Base-by-base conservation (phyloP, 2,329 filamentous ascomycete species). In the Hansfordia pulvinata region DNA sequence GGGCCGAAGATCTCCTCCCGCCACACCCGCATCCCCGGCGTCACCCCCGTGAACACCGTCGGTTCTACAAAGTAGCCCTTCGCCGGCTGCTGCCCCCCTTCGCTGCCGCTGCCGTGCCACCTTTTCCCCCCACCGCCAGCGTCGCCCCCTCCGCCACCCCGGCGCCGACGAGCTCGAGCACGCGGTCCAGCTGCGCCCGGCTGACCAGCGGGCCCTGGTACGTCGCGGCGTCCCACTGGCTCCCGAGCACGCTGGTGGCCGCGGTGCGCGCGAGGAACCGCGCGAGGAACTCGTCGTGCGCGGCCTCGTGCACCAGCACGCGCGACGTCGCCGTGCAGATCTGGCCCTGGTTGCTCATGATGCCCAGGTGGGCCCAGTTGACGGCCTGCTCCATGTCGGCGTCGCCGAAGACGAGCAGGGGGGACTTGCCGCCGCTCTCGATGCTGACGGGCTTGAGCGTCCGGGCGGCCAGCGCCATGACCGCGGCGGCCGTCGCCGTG, bases 91-190 rank as follows among this genome's bases (percentile, higher is more conserved):
- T n/a, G 19, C 10, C 17, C 7, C 17, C 6, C 23, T 24, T 14
- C n/a, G 9, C 23, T 14, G 9, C 15, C 7, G 10, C 14, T 9
- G 9, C 11, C 11, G 10, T 4, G 15, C 70, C 72, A 16, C 73
- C 71, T 3, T 60, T 50, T 15, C 58, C 53, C 4, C 77, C 54
- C 23, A 24, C 17, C 23, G 16, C 23, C 14, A 24, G 23, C 23
- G 4, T 24, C n/a, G 23, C 23, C 14, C 23, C 23, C 11, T 24
- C 23, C 4, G 4, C 6, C 23, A 14, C 8, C 14, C 23, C 23
- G 6, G 17, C 14, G 14, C n/a, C 23, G 4, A 24, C 15, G 23
- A 17, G 17, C 14, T 6, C 7, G 5, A 24, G 13, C 8, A 24
- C 12, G 9, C 23, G 23, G 8, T 24, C 23, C n/a, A 24, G n/a